These are phyloP conservation scores for Bidens hawaiensis DNA, from an alignment of 140 eudicot genomes.

Conservation along the genomic window DNA sequence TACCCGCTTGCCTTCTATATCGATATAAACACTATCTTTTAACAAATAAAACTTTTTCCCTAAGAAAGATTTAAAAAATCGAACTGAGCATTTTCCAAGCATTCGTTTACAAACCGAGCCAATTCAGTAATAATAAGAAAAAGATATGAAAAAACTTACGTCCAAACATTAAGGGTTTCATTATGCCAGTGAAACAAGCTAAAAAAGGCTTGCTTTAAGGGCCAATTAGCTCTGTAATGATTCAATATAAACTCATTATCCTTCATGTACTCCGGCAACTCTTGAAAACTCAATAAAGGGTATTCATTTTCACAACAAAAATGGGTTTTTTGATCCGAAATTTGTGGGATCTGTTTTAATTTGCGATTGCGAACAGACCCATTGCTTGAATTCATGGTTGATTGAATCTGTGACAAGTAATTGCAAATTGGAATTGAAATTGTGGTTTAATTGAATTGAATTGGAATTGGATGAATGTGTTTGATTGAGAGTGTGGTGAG, in stretches of 20 bases:
- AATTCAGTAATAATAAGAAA: too few species aligned
- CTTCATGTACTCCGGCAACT: constrained; percentile 85
- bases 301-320: constrained; percentile 1
- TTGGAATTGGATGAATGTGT: constrained; percentile 1
- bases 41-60: too few species aligned
- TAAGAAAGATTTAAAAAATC: too few species aligned
- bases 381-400: constrained; percentile 17
- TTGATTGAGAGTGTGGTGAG: neutral
- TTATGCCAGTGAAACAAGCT: constrained; percentile 93
- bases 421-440: neutral
- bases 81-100: neutral
- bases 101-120: neutral
- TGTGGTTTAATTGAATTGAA: neutral
- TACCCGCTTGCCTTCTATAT: too few species aligned
- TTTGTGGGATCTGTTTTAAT: constrained; percentile 7
- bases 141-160: constrained; percentile 49
- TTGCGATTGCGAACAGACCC: constrained; percentile 27
- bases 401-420: constrained; percentile 10
- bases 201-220: constrained; percentile 65
- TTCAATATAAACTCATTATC: constrained; percentile 83
- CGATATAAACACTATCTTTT: too few species aligned
- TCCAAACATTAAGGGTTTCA: constrained; percentile 94
- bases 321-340: neutral
- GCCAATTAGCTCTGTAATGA: constrained; percentile 82
- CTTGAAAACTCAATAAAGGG: constrained; percentile 40